Base-by-base conservation (phyloP, 768 basidiomycete genomes). In the Trametes elegans region DNA sequence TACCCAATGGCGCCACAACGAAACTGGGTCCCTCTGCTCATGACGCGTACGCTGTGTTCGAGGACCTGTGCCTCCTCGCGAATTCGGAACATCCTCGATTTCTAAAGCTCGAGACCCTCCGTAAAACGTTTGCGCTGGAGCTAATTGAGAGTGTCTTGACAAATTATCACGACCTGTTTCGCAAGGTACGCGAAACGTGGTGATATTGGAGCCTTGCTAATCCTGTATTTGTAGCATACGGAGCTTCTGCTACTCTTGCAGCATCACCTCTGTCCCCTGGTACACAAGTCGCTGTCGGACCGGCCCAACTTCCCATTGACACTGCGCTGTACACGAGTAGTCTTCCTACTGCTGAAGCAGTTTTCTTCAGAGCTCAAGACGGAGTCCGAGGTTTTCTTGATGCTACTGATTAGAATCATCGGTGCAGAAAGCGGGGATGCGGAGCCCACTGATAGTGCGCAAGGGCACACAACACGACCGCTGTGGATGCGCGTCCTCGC, bases 91-190 rank as follows among this genome's bases (percentile, higher is more conserved):
- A 81, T 49, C 90, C 94, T 3, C 76, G 79, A 49, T 91, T 97
- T 65, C 76, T 97, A 55, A 85, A 87, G 60, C 81, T 98, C 41
- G 85, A 90, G 19, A 82, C 79, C 46, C 74, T 98, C 40, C 90
- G 90, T 64, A 88, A 94, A 70, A 98, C 97, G 0, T 98, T 98
- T 62, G 93, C 94, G 0, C 73, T 99, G n/a, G 96, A 99, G 71
- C 74, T 98, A 49, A 93, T 98, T 32, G 96, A 99, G 73, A 98
- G 95, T 64, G 91, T 98, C 2, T 74, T 99, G 46, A 94, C 93
- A 7, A 94, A 95, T 66, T 94, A 95, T 63, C 86, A 93, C 59
- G 80, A 78, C n/a, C 76, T 93, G 0, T 94, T 95, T 67, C 80
- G 88, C 47, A 82, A 87, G 76, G 94, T 90, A 62, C 32, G 74